Evolutionary conservation across 805 yeast genomes (phyloP), one percentile per base, ranked within the genome.

Genomic region (Candida montana): DNA sequence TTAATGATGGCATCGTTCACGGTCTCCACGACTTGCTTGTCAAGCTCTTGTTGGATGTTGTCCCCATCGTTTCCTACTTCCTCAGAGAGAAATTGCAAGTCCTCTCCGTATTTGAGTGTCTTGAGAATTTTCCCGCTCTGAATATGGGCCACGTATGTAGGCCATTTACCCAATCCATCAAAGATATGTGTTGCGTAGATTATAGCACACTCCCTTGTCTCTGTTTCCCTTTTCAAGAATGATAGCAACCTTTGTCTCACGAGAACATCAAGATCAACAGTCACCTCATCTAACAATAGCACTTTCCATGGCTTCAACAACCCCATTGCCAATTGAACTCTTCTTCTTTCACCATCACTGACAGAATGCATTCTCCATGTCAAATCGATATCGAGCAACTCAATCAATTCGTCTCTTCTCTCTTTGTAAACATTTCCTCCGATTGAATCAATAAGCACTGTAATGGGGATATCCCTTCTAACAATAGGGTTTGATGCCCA

Each of bases 121-220:
- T 59, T 57, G 9, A 69, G 49, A 8, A 77, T 71, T 19, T 62
- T 58, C 2, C 98, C 97, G 40, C 77, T 74, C 51, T 75, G 79
- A 48, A 93, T 67, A 61, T 93, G 99, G 12, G 81, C 71, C 8
- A 93, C 68, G 40, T 83, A 70, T 30, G 95, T 84, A 23, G 97
- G 95, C 96, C 98, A 93, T 35, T 72, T 70, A 12, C 87, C 88
- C 43, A 93, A 72, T 0, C 99, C 99, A 55, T 93, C 99, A 61
- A 93, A 93, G 36, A 93, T 93, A 57, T 93, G 99, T 0, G 99
- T 93, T 3, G 98, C 93, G 58, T 93, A 93, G 4, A 91, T 79
- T 29, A 93, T 86, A 36, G 89, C 79, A 46, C 95, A 80, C 16
- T 72, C 63, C 45, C 98, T 71, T 0, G 65, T 57, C 37, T 66